A percentile compares a stretch with the other conserved stretches of the same genome.
phyloP scores from a whole-genome alignment of 2,329 filamentous ascomycete genomes.

The Talaromyces sp. region DNA sequence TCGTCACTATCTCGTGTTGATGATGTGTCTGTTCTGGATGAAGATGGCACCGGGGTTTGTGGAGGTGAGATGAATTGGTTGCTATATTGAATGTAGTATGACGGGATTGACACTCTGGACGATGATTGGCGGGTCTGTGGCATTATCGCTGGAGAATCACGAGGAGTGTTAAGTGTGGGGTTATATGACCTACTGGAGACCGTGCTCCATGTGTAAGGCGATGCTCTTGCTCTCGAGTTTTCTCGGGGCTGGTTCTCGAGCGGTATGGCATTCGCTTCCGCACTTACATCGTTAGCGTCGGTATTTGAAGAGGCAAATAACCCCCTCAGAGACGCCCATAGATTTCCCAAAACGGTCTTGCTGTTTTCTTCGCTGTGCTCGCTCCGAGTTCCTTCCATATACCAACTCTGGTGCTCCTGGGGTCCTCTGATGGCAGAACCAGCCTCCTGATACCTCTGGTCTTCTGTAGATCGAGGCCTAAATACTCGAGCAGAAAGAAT shows the following conservation, averaged over 20 bases:
- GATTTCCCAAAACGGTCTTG: not conserved
- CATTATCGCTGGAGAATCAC: not conserved
- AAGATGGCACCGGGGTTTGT: not conserved
- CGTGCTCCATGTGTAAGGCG: not conserved
- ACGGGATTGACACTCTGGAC: slow-evolving; percentile 4
- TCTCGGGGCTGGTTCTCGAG: not conserved
- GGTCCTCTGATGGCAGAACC: not conserved
- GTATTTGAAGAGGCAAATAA: not conserved
- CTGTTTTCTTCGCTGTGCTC: not conserved
- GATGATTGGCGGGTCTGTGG: not conserved
- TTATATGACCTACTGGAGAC: not conserved
- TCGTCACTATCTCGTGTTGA: not conserved
- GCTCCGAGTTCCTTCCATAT: not conserved
- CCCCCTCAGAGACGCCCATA: not conserved
- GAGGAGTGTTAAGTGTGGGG: not conserved
- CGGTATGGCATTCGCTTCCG: not conserved
- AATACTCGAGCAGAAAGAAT: not conserved
- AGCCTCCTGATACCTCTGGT: not conserved
- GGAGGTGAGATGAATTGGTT: not conserved
- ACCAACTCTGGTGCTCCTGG: not conserved
- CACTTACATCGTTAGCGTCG: not conserved
- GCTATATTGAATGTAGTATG: slow-evolving; percentile 2
- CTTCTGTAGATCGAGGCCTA: not conserved
- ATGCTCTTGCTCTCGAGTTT: not conserved
- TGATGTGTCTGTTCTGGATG: not conserved